Conservation (phyloP, 805 yeast genomes). For the Candida sonorensis region DNA sequence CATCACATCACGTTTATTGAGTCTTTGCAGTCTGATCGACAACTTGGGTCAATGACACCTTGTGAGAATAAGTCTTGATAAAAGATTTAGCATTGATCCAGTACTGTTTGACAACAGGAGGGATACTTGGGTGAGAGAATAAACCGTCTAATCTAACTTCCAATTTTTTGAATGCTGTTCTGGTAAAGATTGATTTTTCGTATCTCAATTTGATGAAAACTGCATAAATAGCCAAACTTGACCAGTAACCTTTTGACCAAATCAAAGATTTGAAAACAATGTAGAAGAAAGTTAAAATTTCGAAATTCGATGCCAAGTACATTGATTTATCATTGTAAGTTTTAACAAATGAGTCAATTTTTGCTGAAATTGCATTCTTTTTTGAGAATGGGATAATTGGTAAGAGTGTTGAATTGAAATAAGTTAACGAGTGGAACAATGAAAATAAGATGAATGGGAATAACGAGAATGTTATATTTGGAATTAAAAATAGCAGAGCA, state of each 20-base stretch:
- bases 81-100: constrained; percentile 43
- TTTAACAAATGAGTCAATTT: constrained; percentile 38
- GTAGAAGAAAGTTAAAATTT: constrained; percentile 26
- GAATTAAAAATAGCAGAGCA: constrained; percentile 50
- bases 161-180: constrained; percentile 51
- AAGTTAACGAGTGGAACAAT: constrained; percentile 73
- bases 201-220: constrained; percentile 70
- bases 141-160: constrained; percentile 59
- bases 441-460: constrained; percentile 75
- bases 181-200: constrained; percentile 69
- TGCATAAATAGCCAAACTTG: constrained; percentile 46
- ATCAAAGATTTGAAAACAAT: constrained; percentile 34
- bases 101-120: constrained; percentile 38
- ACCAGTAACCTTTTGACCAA: constrained; percentile 59
- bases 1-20: constrained; percentile 7
- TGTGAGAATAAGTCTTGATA: constrained; percentile 15
- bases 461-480: constrained; percentile 53
- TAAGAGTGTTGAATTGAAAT: constrained; percentile 54
- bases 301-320: constrained; percentile 53
- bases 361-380: constrained; percentile 6
- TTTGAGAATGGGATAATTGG: constrained; percentile 44
- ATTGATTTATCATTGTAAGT: constrained; percentile 53
- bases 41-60: constrained; percentile 7
- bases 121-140: constrained; percentile 46
- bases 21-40: constrained; percentile 8